phyloP scores from a whole-genome alignment of 306 rosid genomes.

The Dalbergia cultrata region DNA sequence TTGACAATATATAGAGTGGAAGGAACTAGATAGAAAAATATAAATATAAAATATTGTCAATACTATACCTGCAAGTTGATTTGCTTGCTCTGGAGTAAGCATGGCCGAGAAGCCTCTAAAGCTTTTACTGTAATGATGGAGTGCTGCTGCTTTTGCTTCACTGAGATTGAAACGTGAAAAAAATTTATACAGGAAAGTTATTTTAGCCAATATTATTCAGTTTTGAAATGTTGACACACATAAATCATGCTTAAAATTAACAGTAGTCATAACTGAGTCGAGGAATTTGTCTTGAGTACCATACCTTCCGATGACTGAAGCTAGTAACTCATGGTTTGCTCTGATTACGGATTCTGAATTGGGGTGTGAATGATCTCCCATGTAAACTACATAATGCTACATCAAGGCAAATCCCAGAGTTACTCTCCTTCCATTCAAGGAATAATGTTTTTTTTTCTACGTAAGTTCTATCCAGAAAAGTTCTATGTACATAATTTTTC shows the following conservation, averaged over 20 bases:
- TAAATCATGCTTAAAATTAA: neutral
- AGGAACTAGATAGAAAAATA: neutral
- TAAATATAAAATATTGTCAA: neutral
- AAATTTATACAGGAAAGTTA: constrained; percentile 4
- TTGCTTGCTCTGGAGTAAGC: constrained; percentile 71
- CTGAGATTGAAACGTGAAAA: constrained; percentile 53
- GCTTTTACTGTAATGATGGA: constrained; percentile 72
- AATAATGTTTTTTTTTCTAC: neutral
- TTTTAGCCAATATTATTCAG: neutral
- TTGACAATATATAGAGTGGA: too few species aligned
- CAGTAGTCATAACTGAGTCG: neutral
- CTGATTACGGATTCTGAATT: constrained; percentile 65
- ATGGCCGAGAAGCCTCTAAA: constrained; percentile 79
- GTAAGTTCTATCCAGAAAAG: too few species aligned
- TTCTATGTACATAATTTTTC: too few species aligned
- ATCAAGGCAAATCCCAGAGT: neutral
- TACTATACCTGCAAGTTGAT: constrained; percentile 60
- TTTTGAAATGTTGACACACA: constrained; percentile 28
- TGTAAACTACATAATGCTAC: constrained; percentile 76
- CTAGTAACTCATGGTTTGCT: constrained; percentile 70
- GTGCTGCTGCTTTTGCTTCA: constrained; percentile 57
- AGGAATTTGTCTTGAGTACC: constrained; percentile 10
- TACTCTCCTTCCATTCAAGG: too few species aligned
- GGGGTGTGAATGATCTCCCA: constrained; percentile 74
- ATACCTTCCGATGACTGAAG: constrained; percentile 72